phyloP scores from a whole-genome alignment of 2,329 filamentous ascomycete genomes.

The Penicillium palitans region DNA sequence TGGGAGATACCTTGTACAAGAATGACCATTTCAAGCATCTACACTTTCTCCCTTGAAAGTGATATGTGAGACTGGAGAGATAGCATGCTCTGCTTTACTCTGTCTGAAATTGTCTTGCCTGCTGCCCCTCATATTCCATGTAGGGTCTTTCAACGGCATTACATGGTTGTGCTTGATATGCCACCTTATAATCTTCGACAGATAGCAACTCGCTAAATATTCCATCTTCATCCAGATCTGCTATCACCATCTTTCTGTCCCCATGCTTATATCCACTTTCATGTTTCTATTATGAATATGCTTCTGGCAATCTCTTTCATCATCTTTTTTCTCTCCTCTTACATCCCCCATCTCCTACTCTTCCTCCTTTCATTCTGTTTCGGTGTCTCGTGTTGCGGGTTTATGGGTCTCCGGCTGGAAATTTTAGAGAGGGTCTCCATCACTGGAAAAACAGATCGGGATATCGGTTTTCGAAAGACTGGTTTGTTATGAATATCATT shows the following conservation, averaged over 20 bases:
- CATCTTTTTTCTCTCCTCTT: slow-evolving; percentile 1
- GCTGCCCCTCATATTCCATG: background rate
- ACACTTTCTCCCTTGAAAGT: background rate
- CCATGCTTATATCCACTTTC: slow-evolving; percentile 10
- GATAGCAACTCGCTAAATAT: background rate
- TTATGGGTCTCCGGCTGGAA: slow-evolving; percentile 30
- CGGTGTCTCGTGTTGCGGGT: slow-evolving; percentile 24
- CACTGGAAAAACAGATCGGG: slow-evolving; percentile 37
- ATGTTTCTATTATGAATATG: slow-evolving; percentile 12
- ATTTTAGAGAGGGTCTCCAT: slow-evolving; percentile 35
- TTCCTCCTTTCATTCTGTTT: slow-evolving; percentile 7
- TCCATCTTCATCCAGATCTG: background rate
- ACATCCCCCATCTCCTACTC: background rate
- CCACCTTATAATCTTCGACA: background rate
- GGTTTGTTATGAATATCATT: slow-evolving; percentile 15
- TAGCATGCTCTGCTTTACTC: slow-evolving; percentile 1
- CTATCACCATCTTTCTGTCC: background rate
- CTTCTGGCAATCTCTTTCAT: slow-evolving; percentile 6
- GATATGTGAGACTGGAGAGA: background rate
- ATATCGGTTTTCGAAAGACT: slow-evolving; percentile 21
- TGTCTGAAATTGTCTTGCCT: background rate
- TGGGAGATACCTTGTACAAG: slow-evolving; percentile 30
- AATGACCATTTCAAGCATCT: slow-evolving; percentile 19
- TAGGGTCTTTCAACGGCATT: background rate
- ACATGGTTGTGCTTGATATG: background rate